These are phyloP conservation scores for Fusarium bulbicola DNA, from an alignment of 2,329 filamentous ascomycete species.

Conservation along the genomic window DNA sequence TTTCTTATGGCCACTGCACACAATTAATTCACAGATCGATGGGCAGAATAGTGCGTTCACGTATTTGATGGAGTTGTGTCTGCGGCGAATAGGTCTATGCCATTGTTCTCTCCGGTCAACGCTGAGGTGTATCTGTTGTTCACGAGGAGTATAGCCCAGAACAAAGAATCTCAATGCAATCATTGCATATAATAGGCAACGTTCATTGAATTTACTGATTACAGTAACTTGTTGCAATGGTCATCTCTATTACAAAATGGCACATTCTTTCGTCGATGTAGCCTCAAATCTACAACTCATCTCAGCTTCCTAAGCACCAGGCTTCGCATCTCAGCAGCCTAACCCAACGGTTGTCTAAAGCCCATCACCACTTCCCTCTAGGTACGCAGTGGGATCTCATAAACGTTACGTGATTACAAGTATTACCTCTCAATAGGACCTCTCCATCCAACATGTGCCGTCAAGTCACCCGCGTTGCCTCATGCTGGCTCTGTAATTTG, in stretches of 20 bases:
- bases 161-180: background rate
- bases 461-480: background rate
- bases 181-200: background rate
- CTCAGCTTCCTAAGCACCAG: background rate
- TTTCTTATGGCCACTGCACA: background rate
- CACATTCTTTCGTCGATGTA: background rate
- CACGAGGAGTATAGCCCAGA: background rate
- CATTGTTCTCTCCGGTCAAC: background rate
- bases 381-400: background rate
- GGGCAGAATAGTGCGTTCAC: background rate
- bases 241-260: background rate
- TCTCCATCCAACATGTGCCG: conserved; percentile 6
- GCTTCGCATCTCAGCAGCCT: background rate
- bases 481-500: conserved; percentile 9
- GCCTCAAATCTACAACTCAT: background rate
- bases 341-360: background rate
- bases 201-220: background rate
- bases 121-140: background rate
- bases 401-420: background rate
- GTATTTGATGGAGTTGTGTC: background rate
- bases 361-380: background rate
- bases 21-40: background rate
- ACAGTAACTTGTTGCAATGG: background rate
- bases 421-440: background rate
- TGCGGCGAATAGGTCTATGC: background rate